Evolutionary conservation across 225 moss, liverwort and hornwort genomes (phyloP), one percentile per base, ranked within the genome.

Genomic region (Rhytidiadelphus loreus): DNA sequence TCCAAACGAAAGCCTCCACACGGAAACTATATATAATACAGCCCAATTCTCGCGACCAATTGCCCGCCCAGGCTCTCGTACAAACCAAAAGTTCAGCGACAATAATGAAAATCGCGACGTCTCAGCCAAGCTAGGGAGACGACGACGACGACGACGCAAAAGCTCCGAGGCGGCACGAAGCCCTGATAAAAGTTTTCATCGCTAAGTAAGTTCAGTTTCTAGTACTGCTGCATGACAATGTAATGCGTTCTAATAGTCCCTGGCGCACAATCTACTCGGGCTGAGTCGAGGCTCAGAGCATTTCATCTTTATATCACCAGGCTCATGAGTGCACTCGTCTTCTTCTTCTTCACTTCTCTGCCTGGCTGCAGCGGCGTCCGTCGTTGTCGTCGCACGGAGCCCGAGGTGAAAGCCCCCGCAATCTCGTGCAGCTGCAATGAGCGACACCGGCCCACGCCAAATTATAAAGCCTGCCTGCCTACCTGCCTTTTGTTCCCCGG

Each of bases 231-330:
- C 87, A 81, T 87, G 87, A 58, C 87, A 80, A 44, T 86, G 80
- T 37, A 44, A 56, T 35, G 69, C 18, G 77, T 63, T 66, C 68
- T 46, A 52, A 16, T 69, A 50, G 71, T 72, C 53, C 50, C 61
- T 39, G 73, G 50, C 60, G 88, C 76, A 88, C 76, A 88, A 88
- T 83, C 68, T 29, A 68, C 68, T 83, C 83, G 50, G 82, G 82
- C 64, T 50, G 3, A 23, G 79, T 20, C 60, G 39, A 87, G 44
- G 50, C n/a, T 30, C 62, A 55, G 65, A 70, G 70, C 19, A 68
- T 52, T 78, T 86, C 78, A 18, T 78, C 88, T 90, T 86, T 90
- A 88, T 88, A 65, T 88, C 78, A 59, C 92, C 92, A 88, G 83
- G 43, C 71, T 83, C 88, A 88, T 90, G 88, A 92, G 86, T 89